A percentile compares a stretch with the other conserved stretches of the same genome.
phyloP scores from a whole-genome alignment of 2,329 filamentous ascomycete genomes.

The Calonectria honghensis region DNA sequence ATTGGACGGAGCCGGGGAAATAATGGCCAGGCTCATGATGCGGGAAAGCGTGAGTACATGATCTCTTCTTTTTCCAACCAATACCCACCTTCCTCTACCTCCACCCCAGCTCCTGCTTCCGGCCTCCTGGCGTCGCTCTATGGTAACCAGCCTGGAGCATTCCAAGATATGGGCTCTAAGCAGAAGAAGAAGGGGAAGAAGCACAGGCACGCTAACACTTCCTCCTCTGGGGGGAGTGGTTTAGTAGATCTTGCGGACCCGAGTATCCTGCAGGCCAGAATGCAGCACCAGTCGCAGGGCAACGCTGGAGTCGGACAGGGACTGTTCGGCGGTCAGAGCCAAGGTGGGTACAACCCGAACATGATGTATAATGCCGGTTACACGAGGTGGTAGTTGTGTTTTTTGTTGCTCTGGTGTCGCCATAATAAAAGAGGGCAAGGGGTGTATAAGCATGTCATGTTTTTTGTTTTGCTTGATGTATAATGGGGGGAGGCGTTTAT shows the following conservation, averaged over 20 bases:
- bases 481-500: conserved; percentile 54
- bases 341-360: conserved; percentile 95
- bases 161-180: conserved; percentile 95
- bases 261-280: conserved; percentile 98
- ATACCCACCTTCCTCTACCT: conserved; percentile 87
- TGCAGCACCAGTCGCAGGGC: conserved; percentile 90
- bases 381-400: conserved; percentile 76
- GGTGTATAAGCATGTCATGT: conserved; percentile 52
- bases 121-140: conserved; percentile 94
- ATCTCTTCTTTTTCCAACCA: conserved; percentile 94
- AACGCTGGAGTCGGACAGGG: conserved; percentile 91
- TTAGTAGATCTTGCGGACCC: conserved; percentile 99
- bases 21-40: conserved; percentile 85
- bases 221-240: conserved; percentile 99
- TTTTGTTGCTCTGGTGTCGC: conserved; percentile 44
- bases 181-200: conserved; percentile 99
- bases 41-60: conserved; percentile 98
- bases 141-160: conserved; percentile 88
- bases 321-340: conserved; percentile 89
- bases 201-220: conserved; percentile 99
- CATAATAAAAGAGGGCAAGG: conserved; percentile 43
- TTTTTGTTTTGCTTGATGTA: conserved; percentile 49
- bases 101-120: conserved; percentile 91
- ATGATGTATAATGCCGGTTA: conserved; percentile 88
- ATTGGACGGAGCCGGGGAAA: conserved; percentile 82